Conservation (phyloP, 345 rosid species). For the Euphorbia pulcherrima region DNA sequence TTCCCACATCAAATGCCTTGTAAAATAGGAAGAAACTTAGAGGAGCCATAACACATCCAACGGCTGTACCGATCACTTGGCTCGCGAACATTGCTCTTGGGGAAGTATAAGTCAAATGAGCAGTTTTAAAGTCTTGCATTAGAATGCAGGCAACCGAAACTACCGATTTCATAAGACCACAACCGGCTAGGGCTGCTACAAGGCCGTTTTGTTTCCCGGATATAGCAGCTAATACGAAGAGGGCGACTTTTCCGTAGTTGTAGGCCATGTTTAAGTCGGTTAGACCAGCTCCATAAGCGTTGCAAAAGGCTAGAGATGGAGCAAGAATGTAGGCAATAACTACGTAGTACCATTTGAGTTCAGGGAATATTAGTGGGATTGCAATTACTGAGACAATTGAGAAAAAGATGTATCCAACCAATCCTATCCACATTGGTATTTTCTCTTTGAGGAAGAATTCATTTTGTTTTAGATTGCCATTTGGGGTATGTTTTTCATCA, state of each 20-base stretch:
- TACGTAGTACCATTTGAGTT: constrained; percentile 86
- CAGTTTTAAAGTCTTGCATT: constrained; percentile 96
- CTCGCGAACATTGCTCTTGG: constrained; percentile 85
- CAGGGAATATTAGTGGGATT: constrained; percentile 79
- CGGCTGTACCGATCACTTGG: constrained; percentile 69
- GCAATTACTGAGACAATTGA: constrained; percentile 52
- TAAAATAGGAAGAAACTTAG: constrained; percentile 85
- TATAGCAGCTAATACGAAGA: constrained; percentile 69
- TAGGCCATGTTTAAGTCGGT: constrained; percentile 97
- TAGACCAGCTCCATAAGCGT: constrained; percentile 91
- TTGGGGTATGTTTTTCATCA: constrained; percentile 18
- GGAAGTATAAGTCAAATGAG: constrained; percentile 71
- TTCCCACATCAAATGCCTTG: constrained; percentile 84
- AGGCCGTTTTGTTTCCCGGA: constrained; percentile 75
- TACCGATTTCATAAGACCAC: constrained; percentile 86
- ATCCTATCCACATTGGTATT: constrained; percentile 73
- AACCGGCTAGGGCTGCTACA: constrained; percentile 80
- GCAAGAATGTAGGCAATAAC: constrained; percentile 71
- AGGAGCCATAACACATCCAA: constrained; percentile 73
- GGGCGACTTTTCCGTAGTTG: constrained; percentile 91
- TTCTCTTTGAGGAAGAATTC: constrained; percentile 63
- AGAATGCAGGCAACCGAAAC: constrained; percentile 80
- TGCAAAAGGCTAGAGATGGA: constrained; percentile 88
- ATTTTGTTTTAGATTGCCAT: constrained; percentile 42
- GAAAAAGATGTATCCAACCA: constrained; percentile 52